phyloP scores from a whole-genome alignment of 2,329 filamentous ascomycete species.

The Furcasterigmium furcatum region DNA sequence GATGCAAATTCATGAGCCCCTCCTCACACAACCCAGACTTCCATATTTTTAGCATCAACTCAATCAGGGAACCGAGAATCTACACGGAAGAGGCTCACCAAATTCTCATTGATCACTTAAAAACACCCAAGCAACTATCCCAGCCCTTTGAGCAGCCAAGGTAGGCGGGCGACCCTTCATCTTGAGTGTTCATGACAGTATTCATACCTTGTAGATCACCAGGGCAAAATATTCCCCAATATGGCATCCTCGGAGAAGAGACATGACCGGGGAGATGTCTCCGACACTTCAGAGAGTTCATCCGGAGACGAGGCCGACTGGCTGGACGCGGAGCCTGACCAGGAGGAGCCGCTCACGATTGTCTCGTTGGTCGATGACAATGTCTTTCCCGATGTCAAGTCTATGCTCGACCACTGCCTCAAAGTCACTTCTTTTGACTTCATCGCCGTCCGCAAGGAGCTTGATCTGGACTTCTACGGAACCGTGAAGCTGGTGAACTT shows the following conservation, averaged over 20 bases:
- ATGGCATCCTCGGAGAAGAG: background rate
- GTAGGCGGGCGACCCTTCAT: too few relatives aligned
- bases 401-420: constrained; percentile 69
- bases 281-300: constrained; percentile 13
- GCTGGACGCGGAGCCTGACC: constrained; percentile 58
- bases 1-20: too few relatives aligned
- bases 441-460: constrained; percentile 49
- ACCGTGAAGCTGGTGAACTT: constrained; percentile 75
- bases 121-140: too few relatives aligned
- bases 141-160: too few relatives aligned
- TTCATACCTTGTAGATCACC: too few relatives aligned
- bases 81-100: too few relatives aligned
- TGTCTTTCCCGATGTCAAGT: constrained; percentile 58
- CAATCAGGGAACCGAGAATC: too few relatives aligned
- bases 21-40: too few relatives aligned
- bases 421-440: constrained; percentile 67
- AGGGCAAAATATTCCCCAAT: too few relatives aligned
- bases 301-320: constrained; percentile 42
- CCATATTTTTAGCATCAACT: too few relatives aligned
- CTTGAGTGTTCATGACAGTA: too few relatives aligned
- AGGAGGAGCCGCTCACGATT: constrained; percentile 57
- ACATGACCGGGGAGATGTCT: background rate
- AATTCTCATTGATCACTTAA: too few relatives aligned
- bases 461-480: constrained; percentile 69
- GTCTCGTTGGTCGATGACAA: constrained; percentile 66